Evolutionary conservation across 2,329 filamentous ascomycete genomes (phyloP), one percentile per base, ranked within the genome.

Genomic region (Chrysoporthe puriensis): DNA sequence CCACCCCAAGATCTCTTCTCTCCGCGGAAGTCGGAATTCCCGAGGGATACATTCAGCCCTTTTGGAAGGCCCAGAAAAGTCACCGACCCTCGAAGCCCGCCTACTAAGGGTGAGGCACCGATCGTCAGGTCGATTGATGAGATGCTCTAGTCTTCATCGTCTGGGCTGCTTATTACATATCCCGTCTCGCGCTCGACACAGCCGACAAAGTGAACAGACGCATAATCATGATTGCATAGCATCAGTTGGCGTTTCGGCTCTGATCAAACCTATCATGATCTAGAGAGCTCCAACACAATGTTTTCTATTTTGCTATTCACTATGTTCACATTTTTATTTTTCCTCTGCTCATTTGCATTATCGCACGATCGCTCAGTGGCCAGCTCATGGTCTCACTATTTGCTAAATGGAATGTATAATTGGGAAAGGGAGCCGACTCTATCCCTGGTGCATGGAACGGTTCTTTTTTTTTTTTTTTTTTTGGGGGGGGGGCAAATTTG

Each of bases 61-160:
- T 87, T 87, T 71, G 82, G 81, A 57, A 81, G 83, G 48, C 85
- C 85, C 13, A 73, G 80, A 2, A 83, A 85, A 69, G 78, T 82
- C 13, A 83, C 82, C 16, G 91, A 94, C 75, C 92, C 92, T 16
- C 82, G 92, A 72, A 94, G 91, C 76, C 91, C 91, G 18, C 90
- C 91, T 0, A 91, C 90, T 14, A 88, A 86, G 73, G 91, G 91
- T 50, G 90, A 91, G 76, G 88, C 88, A 67, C 90, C 91, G 3
- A 94, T 95, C 69, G 88, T 89, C 63, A 84, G 91, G 66, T 94
- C 90, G 68, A 95, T 95, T 73, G 90, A 92, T 76, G 91, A 94
- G 74, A 82, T 93, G 63, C 81, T 94, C 78, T 94, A 84, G 82
- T 36, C 36, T 46, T 11, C 26, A 44, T 32, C 46, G n/a, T 58